These are phyloP conservation scores for Sporothrix curviconia DNA, from an alignment of 2,329 filamentous ascomycete genomes.

Conservation along the genomic window DNA sequence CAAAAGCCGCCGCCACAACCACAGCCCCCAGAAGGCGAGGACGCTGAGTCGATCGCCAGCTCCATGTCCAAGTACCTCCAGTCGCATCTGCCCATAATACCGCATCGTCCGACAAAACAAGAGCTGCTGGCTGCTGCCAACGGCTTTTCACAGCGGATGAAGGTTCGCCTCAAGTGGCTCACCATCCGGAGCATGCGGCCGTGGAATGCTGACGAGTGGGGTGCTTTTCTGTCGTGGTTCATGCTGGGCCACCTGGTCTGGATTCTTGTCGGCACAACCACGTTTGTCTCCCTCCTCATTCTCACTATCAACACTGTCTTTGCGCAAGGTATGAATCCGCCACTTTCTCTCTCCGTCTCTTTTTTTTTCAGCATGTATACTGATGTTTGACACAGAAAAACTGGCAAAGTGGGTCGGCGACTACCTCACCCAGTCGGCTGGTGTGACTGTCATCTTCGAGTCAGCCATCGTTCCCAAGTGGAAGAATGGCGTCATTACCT, in stretches of 20 bases:
- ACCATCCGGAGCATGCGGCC: conserved; percentile 89
- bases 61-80: conserved; percentile 56
- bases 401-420: conserved; percentile 90
- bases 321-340: conserved; percentile 87
- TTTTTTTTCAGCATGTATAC: no score
- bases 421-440: conserved; percentile 88
- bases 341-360: no score
- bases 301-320: conserved; percentile 92
- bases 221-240: conserved; percentile 92
- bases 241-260: conserved; percentile 88
- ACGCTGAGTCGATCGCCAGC: conserved; percentile 39
- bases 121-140: conserved; percentile 86
- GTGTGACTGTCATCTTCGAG: conserved; percentile 91
- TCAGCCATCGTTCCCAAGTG: conserved; percentile 96
- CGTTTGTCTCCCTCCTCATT: conserved; percentile 89
- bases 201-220: conserved; percentile 95
- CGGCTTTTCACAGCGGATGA: conserved; percentile 84
- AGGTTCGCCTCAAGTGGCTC: conserved; percentile 94
- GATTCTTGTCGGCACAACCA: conserved; percentile 94
- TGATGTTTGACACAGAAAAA: conserved; percentile 78
- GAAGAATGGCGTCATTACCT: conserved; percentile 90
- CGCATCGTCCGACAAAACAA: conserved; percentile 88
- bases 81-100: conserved; percentile 56
- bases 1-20: conserved; percentile 8
- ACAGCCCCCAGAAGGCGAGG: conserved; percentile 21